These are phyloP conservation scores for Camptophora hylomeconis DNA, from an alignment of 2,329 filamentous ascomycete genomes.

Conservation along the genomic window DNA sequence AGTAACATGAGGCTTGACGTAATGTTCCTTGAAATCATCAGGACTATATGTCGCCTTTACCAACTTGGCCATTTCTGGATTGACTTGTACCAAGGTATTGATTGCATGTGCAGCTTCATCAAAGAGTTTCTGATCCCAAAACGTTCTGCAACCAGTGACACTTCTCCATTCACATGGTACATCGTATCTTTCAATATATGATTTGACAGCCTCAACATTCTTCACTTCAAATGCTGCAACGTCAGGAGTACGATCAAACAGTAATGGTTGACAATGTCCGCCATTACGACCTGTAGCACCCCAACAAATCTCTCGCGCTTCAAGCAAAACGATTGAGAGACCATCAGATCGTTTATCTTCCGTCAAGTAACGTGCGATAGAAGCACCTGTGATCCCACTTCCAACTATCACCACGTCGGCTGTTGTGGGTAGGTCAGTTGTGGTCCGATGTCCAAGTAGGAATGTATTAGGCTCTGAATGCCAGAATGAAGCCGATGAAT, in stretches of 20 bases:
- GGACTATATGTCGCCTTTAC: slow-evolving; percentile 6
- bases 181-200: slow-evolving; percentile 10
- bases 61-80: slow-evolving; percentile 8
- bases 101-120: slow-evolving; percentile 6
- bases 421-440: slow-evolving; percentile 13
- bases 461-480: slow-evolving; percentile 5
- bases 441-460: slow-evolving; percentile 4
- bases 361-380: slow-evolving; percentile 21
- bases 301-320: slow-evolving; percentile 22
- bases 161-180: slow-evolving; percentile 13
- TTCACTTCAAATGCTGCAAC: slow-evolving; percentile 14
- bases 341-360: slow-evolving; percentile 9
- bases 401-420: slow-evolving; percentile 26
- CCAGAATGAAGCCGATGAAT: slow-evolving; percentile 1
- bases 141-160: slow-evolving; percentile 10
- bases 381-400: slow-evolving; percentile 27
- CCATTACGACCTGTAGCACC: slow-evolving; percentile 2
- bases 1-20: slow-evolving; percentile 8
- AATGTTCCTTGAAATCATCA: slow-evolving; percentile 4
- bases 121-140: slow-evolving; percentile 7
- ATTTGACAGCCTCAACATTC: slow-evolving; percentile 10
- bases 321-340: slow-evolving; percentile 25
- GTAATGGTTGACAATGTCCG: slow-evolving; percentile 30
- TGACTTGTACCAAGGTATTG: slow-evolving; percentile 3
- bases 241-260: slow-evolving; percentile 10